Conservation (phyloP, 1,139 yeast species). For the Blastobotrys indianensis region DNA sequence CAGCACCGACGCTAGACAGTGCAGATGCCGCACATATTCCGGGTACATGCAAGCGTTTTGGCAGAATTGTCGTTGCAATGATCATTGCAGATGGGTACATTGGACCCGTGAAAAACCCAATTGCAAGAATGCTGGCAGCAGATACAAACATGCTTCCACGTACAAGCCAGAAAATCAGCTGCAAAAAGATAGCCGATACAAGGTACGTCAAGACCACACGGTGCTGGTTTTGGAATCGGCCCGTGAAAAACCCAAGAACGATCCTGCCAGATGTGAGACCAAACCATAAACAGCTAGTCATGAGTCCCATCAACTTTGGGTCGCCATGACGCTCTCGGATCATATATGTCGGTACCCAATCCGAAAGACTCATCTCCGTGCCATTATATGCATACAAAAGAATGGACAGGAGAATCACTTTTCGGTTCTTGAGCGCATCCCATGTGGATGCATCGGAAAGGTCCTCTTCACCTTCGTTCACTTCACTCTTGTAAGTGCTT, state of each 20-base stretch:
- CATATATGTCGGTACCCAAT: slow-evolving; percentile 63
- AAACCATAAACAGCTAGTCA: slow-evolving; percentile 67
- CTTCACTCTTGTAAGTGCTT: slow-evolving; percentile 12
- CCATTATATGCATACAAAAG: slow-evolving; percentile 61
- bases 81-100: slow-evolving; percentile 69
- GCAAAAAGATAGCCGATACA: slow-evolving; percentile 21
- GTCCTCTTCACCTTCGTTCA: slow-evolving; percentile 3
- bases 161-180: slow-evolving; percentile 21
- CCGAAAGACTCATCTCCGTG: slow-evolving; percentile 61
- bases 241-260: slow-evolving; percentile 34
- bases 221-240: slow-evolving; percentile 26
- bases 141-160: slow-evolving; percentile 9
- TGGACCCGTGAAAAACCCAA: slow-evolving; percentile 72
- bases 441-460: slow-evolving; percentile 10
- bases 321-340: slow-evolving; percentile 50
- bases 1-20: slow-evolving; percentile 74
- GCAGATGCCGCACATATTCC: slow-evolving; percentile 74
- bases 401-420: slow-evolving; percentile 48
- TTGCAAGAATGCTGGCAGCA: slow-evolving; percentile 39
- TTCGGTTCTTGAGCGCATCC: slow-evolving; percentile 13
- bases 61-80: slow-evolving; percentile 56
- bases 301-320: slow-evolving; percentile 46
- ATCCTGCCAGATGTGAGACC: slow-evolving; percentile 60
- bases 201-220: slow-evolving; percentile 21
- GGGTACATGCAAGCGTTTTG: slow-evolving; percentile 52